Evolutionary conservation across 768 basidiomycete genomes (phyloP), one percentile per base, ranked within the genome.

Genomic region (Serendipita sp.): DNA sequence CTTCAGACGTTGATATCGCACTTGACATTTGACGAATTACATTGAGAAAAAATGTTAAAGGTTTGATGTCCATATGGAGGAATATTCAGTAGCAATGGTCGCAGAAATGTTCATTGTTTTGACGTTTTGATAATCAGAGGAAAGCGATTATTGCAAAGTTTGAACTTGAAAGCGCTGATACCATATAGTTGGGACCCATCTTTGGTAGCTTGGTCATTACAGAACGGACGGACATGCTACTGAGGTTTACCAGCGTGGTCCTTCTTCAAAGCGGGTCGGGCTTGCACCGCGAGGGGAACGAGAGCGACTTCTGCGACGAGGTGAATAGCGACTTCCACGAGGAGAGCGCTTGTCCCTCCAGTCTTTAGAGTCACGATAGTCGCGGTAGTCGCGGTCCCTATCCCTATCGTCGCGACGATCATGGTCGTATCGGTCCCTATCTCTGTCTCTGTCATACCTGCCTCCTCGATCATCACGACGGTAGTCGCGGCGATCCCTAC

Each of bases 261-360:
- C 55, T n/a, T 60, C 55, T 37, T 60, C 36, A 34, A 27, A 37
- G 10, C 55, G 27, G 10, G 10, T 34, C 16, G 55, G 55, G 31
- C 55, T 60, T n/a, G 27, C 55, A 37, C 16, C 16, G 27, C 27
- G 55, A 29, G 55, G 55, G 27, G 27, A 27, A 37, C 55, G 55
- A 60, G 55, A 60, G 18, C 16, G 36, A 18, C 55, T 60, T 8
- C 55, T 27, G 27, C 55, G 23, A 34, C 55, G 55, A 29, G 55
- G 55, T 60, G 55, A 60, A 34, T 60, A 60, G 29, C 83, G 78
- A 68, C 83, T 76, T 63, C 82, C 77, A 63, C 64, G 55, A 60
- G 85, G 82, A 64, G 85, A 86, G 67, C 89, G 83, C 69, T 88
- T 82, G 68, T 91, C 88, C 68, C 87, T 82, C 84, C 87, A 88